A percentile compares a stretch with the other conserved stretches of the same genome.
These are phyloP conservation scores for Cutaneotrichosporon cutaneum DNA, from an alignment of 1,284 basidiomycete genomes.

Conservation along the genomic window DNA sequence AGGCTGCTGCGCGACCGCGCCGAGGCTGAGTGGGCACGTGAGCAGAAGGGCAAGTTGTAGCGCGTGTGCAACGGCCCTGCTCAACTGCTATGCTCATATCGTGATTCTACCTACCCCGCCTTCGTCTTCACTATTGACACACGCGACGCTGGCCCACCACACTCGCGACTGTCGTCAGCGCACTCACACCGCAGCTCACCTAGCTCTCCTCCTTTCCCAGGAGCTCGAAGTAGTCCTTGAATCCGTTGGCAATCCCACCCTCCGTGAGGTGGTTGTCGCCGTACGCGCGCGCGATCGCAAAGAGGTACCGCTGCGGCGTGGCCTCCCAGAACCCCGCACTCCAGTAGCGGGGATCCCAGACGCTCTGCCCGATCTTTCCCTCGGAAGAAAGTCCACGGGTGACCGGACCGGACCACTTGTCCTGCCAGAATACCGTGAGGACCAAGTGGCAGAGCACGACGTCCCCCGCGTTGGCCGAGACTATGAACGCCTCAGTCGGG, in stretches of 20 bases:
- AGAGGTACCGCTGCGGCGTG: background rate
- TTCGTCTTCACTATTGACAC: background rate
- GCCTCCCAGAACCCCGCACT: background rate
- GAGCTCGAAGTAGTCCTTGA: background rate
- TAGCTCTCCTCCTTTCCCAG: background rate
- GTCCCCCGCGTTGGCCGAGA: background rate
- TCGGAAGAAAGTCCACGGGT: too few species aligned
- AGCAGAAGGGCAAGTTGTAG: conserved; percentile 1
- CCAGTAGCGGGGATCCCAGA: conserved; percentile 4
- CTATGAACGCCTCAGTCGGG: background rate
- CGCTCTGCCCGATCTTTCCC: background rate
- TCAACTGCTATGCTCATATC: background rate
- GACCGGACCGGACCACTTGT: background rate
- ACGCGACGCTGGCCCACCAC: background rate
- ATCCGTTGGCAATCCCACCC: background rate
- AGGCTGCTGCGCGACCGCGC: conserved; percentile 39
- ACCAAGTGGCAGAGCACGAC: background rate
- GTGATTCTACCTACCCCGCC: background rate
- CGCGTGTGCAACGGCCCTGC: background rate
- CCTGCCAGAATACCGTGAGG: background rate
- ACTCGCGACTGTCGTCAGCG: background rate
- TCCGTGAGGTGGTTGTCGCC: background rate
- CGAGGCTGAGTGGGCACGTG: conserved; percentile 11
- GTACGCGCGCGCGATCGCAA: background rate
- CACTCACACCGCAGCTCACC: background rate